Percentiles rank a stretch among this genome's conserved stretches.
phyloP scores from a whole-genome alignment of 2,329 filamentous ascomycete genomes.

The Fusarium udum region DNA sequence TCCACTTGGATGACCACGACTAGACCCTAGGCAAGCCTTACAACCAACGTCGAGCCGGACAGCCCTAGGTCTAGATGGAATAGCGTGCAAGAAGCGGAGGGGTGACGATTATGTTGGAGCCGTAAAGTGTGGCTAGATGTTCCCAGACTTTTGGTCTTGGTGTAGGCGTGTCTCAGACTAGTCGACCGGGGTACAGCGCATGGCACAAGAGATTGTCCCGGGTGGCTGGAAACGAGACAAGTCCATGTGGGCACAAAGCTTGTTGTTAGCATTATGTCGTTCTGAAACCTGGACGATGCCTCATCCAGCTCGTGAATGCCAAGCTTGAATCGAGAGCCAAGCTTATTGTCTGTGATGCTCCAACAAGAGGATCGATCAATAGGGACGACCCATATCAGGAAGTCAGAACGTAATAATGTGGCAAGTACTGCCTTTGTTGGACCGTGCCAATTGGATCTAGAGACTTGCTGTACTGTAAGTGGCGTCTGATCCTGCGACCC shows the following conservation, averaged over 20 bases:
- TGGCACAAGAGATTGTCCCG: constrained; percentile 7
- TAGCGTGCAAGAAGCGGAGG: constrained; percentile 8
- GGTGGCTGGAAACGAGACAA: constrained; percentile 23
- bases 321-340: constrained; percentile 1
- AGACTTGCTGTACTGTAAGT: not conserved
- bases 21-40: constrained; percentile 9
- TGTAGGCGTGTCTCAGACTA: constrained; percentile 1
- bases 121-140: not conserved
- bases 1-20: constrained; percentile 12
- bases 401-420: not conserved
- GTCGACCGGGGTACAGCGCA: not conserved
- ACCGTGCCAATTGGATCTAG: not conserved
- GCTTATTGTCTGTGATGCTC: not conserved
- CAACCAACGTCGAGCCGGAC: constrained; percentile 4
- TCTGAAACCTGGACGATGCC: not conserved
- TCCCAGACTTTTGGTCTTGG: not conserved
- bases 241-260: not conserved
- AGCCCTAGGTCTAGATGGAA: constrained; percentile 6
- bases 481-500: not conserved
- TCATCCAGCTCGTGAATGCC: not conserved
- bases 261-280: not conserved
- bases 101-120: constrained; percentile 22
- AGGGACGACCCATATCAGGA: not conserved
- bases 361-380: not conserved
- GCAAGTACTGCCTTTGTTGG: not conserved